Base-by-base conservation (phyloP, 108 stramenopile species). In the Parietichytrium sp. region DNA sequence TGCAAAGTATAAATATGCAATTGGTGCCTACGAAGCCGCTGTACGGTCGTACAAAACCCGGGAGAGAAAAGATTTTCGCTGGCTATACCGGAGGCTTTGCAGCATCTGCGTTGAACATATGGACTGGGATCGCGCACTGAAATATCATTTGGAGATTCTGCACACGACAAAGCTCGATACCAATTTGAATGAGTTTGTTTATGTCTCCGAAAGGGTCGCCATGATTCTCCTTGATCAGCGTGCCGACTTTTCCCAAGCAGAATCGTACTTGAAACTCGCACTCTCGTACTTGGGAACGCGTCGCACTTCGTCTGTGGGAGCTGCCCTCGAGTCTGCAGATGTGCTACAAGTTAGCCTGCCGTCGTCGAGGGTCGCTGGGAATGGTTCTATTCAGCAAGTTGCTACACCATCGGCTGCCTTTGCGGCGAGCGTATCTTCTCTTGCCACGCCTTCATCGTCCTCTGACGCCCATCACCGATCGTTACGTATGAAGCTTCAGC, bases 131-230 rank as follows among this genome's bases (percentile, higher is more conserved):
- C 61, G 61, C 8, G 61, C 61, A 7, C 33, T 72, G 10, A 72
- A 72, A 25, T 72, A 72, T 27, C 61, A 72, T 20, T 25, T 72
- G 29, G 61, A 72, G 33, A 72, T 72, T 27, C 33, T 72, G 15
- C 61, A 72, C 20, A 72, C 61, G 8, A 72, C 61, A 16, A 72
- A 72, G 42, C 61, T 72, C 42, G 61, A 72, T n/a, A 72, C 61
- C 10, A 72, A 25, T 45, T 42, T 72, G 6, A 72, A 72, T 42
- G 61, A 72, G 61, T 72, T 72, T 25, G 61, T 72, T 25, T 72
- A 72, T 38, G 61, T 72, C 6, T 72, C 61, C 10, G 61, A 72
- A 25, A 33, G 61, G 23, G 61, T 72, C 2, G 61, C 61, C 29
- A 72, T 72, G 61, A 72, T 72, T 33, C 33, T 72, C 12, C 20